A percentile compares a stretch with the other conserved stretches of the same genome.
phyloP scores from a whole-genome alignment of 1,284 basidiomycete species.

The Melanopsichium pennsylvanicum region DNA sequence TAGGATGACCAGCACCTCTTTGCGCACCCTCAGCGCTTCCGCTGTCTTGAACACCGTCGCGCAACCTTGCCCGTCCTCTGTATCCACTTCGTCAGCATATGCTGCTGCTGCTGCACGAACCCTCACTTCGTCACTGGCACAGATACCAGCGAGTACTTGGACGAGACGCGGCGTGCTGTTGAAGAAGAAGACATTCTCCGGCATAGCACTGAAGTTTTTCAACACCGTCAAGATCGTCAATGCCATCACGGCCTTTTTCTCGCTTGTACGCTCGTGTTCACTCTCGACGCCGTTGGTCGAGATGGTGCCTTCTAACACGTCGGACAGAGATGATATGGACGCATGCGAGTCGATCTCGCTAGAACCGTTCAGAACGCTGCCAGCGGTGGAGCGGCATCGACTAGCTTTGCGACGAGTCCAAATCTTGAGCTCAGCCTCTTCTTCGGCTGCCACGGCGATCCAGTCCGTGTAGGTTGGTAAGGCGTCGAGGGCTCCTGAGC shows the following conservation, averaged over 20 bases:
- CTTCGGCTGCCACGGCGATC: conserved; percentile 53
- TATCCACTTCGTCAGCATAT: not conserved
- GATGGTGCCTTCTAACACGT: conserved; percentile 17
- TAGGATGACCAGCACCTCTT: conserved; percentile 79
- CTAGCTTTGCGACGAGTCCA: conserved; percentile 39
- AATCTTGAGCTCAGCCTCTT: conserved; percentile 54
- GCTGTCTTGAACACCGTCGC: conserved; percentile 56
- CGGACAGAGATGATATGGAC: conserved; percentile 4
- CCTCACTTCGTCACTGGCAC: conserved; percentile 64
- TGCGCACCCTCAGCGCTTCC: conserved; percentile 75
- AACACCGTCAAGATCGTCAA: conserved; percentile 81
- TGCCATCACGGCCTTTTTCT: conserved; percentile 72
- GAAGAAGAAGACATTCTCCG: conserved; percentile 78
- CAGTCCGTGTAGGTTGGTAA: conserved; percentile 54
- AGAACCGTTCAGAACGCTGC: conserved; percentile 11
- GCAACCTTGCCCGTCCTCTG: not conserved
- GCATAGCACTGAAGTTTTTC: conserved; percentile 80
- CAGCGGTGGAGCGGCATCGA: conserved; percentile 27
- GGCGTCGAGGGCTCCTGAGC: conserved; percentile 40
- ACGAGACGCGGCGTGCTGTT: conserved; percentile 75
- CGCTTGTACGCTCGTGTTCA: conserved; percentile 38
- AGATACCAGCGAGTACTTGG: conserved; percentile 69
- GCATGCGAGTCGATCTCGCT: conserved; percentile 17
- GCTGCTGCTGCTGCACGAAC: conserved; percentile 3
- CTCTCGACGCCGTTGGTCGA: conserved; percentile 31